Percentiles rank a stretch among this genome's conserved stretches.
These are phyloP conservation scores for Zygoascus ofunaensis DNA, from an alignment of 805 yeast species.

Conservation along the genomic window DNA sequence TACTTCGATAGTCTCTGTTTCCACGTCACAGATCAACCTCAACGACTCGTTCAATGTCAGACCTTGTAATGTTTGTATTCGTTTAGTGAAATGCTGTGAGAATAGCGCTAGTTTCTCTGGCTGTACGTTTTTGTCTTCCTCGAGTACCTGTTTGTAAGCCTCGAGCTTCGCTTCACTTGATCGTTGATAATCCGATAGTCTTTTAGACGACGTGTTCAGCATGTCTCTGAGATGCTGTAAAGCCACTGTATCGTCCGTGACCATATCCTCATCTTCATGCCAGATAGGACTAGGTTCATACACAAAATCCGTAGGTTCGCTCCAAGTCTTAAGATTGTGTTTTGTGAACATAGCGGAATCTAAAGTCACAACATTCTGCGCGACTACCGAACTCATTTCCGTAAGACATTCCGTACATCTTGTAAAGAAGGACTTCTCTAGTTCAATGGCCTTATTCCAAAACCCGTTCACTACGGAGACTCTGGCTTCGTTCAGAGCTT, in stretches of 20 bases:
- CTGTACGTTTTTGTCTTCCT: slow-evolving; percentile 33
- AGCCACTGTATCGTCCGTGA: slow-evolving; percentile 36
- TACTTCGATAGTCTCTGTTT: slow-evolving; percentile 79
- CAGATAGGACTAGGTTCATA: slow-evolving; percentile 87
- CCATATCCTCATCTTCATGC: slow-evolving; percentile 87
- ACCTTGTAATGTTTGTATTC: slow-evolving; percentile 39
- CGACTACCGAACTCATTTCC: slow-evolving; percentile 45
- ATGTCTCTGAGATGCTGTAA: slow-evolving; percentile 29
- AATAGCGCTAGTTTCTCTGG: slow-evolving; percentile 18
- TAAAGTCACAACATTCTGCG: slow-evolving; percentile 59
- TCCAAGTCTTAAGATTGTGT: slow-evolving; percentile 70
- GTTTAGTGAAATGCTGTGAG: slow-evolving; percentile 40
- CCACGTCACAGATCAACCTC: slow-evolving; percentile 73
- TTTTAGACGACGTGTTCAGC: slow-evolving; percentile 26
- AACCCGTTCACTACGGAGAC: slow-evolving; percentile 63
- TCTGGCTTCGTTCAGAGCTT: slow-evolving; percentile 73
- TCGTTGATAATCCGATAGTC: slow-evolving; percentile 17
- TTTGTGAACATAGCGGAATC: slow-evolving; percentile 89
- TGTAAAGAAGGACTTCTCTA: slow-evolving; percentile 51
- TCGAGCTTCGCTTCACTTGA: slow-evolving; percentile 12
- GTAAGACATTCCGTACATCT: slow-evolving; percentile 37
- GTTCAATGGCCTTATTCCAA: slow-evolving; percentile 48
- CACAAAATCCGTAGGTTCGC: slow-evolving; percentile 75
- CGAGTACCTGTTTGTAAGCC: slow-evolving; percentile 26
- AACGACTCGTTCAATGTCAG: slow-evolving; percentile 66